Conservation (phyloP, 2,329 filamentous ascomycete species). For the Penicillium sp. region DNA sequence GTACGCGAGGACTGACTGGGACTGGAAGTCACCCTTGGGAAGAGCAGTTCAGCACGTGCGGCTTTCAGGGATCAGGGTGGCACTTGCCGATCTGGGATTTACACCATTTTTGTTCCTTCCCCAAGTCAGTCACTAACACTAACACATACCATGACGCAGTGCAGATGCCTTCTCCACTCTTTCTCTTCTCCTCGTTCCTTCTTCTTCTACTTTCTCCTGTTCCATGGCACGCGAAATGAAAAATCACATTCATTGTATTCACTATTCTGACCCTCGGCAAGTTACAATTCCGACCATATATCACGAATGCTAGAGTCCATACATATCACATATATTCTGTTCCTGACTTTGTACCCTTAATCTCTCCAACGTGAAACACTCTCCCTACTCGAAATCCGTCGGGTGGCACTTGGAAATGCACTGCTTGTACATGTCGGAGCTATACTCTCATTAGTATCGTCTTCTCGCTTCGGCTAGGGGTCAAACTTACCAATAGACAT, state of each 20-base stretch:
- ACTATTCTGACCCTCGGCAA: not conserved
- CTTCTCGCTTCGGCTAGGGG: too few species aligned
- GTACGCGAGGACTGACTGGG: not conserved
- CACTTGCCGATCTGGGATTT: too few species aligned
- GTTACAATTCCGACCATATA: conserved; percentile 1
- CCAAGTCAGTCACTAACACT: too few species aligned
- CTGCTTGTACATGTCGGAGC: not conserved
- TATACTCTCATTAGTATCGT: not conserved
- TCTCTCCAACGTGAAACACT: too few species aligned
- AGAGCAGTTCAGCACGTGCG: conserved; percentile 3
- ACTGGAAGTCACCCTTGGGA: not conserved
- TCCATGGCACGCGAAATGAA: not conserved
- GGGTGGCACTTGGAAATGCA: conserved; percentile 2
- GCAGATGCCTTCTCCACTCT: too few species aligned
- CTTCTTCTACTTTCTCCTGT: not conserved
- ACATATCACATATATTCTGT: not conserved
- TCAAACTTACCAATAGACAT: conserved; percentile 30
- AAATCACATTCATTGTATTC: not conserved
- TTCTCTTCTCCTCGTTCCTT: too few species aligned
- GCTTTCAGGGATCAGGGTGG: not conserved
- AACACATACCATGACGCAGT: too few species aligned
- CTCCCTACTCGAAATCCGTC: not conserved
- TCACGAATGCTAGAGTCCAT: not conserved
- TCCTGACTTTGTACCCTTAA: too few species aligned
- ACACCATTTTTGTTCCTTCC: too few species aligned